A percentile compares a stretch with the other conserved stretches of the same genome.
Conservation (phyloP, 371 early-diverging fungal genomes). For the Mortierella sp. region DNA sequence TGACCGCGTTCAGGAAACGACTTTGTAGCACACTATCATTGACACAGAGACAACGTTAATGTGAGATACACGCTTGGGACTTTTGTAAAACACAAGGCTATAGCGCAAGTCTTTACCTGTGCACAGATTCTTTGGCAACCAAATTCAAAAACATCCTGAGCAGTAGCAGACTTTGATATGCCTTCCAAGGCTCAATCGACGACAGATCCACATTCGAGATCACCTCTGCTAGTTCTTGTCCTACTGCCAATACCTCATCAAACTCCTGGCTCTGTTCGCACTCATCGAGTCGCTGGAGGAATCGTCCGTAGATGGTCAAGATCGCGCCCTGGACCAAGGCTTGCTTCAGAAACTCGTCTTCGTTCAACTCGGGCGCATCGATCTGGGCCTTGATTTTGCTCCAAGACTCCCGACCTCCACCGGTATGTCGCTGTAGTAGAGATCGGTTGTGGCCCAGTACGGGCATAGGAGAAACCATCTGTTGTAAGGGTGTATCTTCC, state of each 20-base stretch:
- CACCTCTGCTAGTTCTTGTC: conserved; percentile 34
- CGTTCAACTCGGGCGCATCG: conserved; percentile 39
- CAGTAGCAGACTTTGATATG: conserved; percentile 37
- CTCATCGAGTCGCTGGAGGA: conserved; percentile 36
- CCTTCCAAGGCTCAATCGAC: conserved; percentile 41
- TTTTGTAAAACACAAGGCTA: no score
- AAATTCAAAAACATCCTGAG: conserved; percentile 43
- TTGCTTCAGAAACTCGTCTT: conserved; percentile 43
- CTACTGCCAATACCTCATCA: conserved; percentile 36
- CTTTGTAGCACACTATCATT: conserved; percentile 35
- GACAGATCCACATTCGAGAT: conserved; percentile 40
- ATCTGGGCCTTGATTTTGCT: conserved; percentile 24
- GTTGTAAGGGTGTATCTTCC: conserved; percentile 22
- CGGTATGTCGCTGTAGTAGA: neutral
- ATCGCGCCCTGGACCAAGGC: conserved; percentile 35
- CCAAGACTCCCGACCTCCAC: conserved; percentile 37
- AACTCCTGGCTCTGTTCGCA: conserved; percentile 34
- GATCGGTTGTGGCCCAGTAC: conserved; percentile 9
- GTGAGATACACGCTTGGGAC: no score
- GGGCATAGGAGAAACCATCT: conserved; percentile 13
- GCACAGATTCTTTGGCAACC: conserved; percentile 49
- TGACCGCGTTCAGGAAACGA: conserved; percentile 41
- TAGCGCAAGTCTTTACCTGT: conserved; percentile 18
- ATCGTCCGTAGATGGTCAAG: conserved; percentile 38
- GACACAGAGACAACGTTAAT: neutral